A percentile compares a stretch with the other conserved stretches of the same genome.
Conservation (phyloP, 108 stramenopile species). For the Epithemia pelagica region DNA sequence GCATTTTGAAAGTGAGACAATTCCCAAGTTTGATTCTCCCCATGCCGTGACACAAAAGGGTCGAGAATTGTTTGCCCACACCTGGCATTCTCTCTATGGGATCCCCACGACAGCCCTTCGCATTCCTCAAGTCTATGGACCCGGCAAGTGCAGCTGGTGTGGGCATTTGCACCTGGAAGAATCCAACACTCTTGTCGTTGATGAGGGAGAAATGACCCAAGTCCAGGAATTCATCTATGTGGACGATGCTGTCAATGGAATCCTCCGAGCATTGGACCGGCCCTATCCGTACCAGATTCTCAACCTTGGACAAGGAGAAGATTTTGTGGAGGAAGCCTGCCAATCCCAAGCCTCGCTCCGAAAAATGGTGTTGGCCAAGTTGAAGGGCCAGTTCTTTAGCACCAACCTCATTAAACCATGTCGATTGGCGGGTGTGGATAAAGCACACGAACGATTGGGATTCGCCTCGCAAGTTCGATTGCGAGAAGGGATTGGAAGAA, state of each 20-base stretch:
- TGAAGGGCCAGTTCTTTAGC: neutral
- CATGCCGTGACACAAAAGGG: constrained; percentile 89
- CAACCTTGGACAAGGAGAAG: constrained; percentile 95
- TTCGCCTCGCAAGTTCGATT: neutral
- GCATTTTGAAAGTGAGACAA: constrained; percentile 79
- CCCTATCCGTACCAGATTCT: constrained; percentile 91
- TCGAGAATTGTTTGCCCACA: constrained; percentile 94
- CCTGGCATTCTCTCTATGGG: constrained; percentile 93
- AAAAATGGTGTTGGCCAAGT: neutral
- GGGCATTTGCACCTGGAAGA: constrained; percentile 10
- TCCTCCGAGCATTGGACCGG: constrained; percentile 88
- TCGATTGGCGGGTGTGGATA: neutral
- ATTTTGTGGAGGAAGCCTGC: constrained; percentile 72
- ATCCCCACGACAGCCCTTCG: constrained; percentile 90
- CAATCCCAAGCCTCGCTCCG: neutral
- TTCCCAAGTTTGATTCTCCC: constrained; percentile 80
- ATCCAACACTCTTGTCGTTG: constrained; percentile 96
- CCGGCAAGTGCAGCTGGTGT: constrained; percentile 9
- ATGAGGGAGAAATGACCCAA: constrained; percentile 30
- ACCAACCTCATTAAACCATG: neutral
- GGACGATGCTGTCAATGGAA: constrained; percentile 84
- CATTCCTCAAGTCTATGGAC: constrained; percentile 98
- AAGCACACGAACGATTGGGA: neutral
- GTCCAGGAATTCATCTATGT: constrained; percentile 90
- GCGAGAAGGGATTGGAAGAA: neutral